These are phyloP conservation scores for Elaeis oleifera DNA, from an alignment of 202 grass and related monocot species.

Conservation along the genomic window DNA sequence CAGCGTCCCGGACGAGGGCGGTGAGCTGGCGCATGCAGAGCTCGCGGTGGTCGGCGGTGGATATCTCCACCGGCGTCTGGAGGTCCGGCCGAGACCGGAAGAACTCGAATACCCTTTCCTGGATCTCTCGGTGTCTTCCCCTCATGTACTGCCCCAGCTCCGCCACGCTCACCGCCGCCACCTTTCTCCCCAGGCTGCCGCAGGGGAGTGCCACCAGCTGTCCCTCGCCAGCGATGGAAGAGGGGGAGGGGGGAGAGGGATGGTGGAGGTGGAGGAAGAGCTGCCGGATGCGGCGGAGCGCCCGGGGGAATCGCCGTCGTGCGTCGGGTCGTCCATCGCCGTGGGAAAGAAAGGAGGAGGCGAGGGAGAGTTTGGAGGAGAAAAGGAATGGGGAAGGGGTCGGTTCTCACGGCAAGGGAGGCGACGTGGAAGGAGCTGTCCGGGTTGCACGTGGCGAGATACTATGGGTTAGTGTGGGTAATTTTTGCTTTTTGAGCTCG, in stretches of 20 bases:
- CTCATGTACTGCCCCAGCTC: constrained; percentile 43
- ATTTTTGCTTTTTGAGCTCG: no score
- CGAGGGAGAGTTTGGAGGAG: constrained; percentile 14
- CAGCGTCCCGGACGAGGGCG: constrained; percentile 73
- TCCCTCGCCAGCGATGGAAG: background rate
- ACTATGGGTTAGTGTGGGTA: no score
- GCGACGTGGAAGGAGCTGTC: no score
- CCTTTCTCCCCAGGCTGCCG: constrained; percentile 24
- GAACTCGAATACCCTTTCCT: constrained; percentile 68
- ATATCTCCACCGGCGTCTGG: constrained; percentile 69
- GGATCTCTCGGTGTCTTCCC: constrained; percentile 42
- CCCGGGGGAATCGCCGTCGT: constrained; percentile 8
- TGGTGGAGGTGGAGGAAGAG: constrained; percentile 59
- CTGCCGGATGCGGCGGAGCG: constrained; percentile 39
- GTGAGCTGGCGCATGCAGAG: constrained; percentile 82
- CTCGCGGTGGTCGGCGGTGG: constrained; percentile 66
- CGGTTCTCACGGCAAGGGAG: no score
- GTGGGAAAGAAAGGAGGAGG: background rate
- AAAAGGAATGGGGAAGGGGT: background rate
- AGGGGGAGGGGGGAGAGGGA: background rate
- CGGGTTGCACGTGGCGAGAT: no score
- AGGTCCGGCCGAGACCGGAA: constrained; percentile 55
- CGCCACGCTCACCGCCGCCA: constrained; percentile 17
- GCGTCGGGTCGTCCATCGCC: background rate
- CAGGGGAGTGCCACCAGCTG: constrained; percentile 26